Conservation (phyloP, 495 filamentous ascomycete genomes). For the Aspergillus hancockii region DNA sequence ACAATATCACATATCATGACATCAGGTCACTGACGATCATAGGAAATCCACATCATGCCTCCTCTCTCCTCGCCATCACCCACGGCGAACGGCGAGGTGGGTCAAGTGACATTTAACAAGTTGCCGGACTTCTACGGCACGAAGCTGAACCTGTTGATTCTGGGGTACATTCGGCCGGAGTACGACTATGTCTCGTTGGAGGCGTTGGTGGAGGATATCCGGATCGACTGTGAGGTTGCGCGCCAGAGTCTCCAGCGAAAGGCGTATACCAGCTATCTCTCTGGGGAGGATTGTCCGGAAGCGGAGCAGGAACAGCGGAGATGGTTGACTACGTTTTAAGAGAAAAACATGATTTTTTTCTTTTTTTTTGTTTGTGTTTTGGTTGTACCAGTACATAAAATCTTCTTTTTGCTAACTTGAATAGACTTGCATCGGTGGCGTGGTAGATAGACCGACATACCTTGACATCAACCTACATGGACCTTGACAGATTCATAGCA, state of each 20-base stretch:
- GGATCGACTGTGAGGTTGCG: conserved; percentile 83
- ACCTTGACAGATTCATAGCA: not conserved
- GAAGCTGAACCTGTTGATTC: conserved; percentile 72
- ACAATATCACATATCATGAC: not conserved
- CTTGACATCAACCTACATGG: not conserved
- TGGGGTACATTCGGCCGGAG: conserved; percentile 88
- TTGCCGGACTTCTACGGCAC: conserved; percentile 80
- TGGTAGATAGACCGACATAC: not conserved
- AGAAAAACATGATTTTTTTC: not conserved
- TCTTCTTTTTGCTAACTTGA: not conserved
- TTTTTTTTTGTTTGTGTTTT: not conserved
- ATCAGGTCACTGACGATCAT: conserved; percentile 1
- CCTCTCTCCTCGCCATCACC: conserved; percentile 51
- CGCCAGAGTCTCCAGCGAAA: conserved; percentile 67
- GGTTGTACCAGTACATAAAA: not conserved
- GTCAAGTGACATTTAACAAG: conserved; percentile 38
- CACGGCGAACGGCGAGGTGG: conserved; percentile 26
- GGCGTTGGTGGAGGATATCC: conserved; percentile 83
- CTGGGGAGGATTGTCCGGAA: conserved; percentile 20
- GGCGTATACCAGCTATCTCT: conserved; percentile 60
- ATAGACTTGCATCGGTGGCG: not conserved
- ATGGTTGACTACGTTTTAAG: conserved; percentile 44
- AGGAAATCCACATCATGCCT: conserved; percentile 89
- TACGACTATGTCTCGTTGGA: conserved; percentile 84
- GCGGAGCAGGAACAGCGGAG: conserved; percentile 29